phyloP scores from a whole-genome alignment of 129 eudicot species.

The Daucus carota region DNA sequence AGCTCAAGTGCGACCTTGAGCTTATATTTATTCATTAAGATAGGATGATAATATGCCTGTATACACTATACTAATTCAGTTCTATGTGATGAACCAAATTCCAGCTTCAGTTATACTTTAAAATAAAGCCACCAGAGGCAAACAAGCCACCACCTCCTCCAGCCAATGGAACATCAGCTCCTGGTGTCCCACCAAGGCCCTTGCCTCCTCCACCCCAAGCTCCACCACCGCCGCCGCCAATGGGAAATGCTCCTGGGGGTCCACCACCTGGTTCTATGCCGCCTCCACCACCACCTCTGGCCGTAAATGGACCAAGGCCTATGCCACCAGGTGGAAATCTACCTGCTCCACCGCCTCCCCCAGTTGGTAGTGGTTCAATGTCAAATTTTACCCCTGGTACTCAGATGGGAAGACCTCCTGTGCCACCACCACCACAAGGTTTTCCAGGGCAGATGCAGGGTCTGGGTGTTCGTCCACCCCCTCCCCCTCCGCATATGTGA shows the following conservation, averaged over 20 bases:
- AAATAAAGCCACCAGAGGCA: slow-evolving; percentile 78
- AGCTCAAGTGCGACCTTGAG: not conserved
- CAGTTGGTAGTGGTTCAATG: slow-evolving; percentile 63
- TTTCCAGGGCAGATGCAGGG: slow-evolving; percentile 73
- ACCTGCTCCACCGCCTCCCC: slow-evolving; percentile 90
- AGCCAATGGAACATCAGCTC: slow-evolving; percentile 62
- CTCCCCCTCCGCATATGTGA: slow-evolving; percentile 70
- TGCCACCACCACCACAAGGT: slow-evolving; percentile 88
- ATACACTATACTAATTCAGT: slow-evolving; percentile 5
- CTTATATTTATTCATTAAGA: not conserved
- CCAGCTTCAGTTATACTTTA: slow-evolving; percentile 90
- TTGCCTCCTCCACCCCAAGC: slow-evolving; percentile 59
- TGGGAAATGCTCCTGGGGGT: slow-evolving; percentile 53
- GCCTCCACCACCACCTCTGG: slow-evolving; percentile 62
- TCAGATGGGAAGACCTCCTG: slow-evolving; percentile 59
- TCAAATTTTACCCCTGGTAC: slow-evolving; percentile 67
- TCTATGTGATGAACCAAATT: slow-evolving; percentile 16
- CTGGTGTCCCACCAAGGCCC: slow-evolving; percentile 62
- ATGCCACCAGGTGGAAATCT: slow-evolving; percentile 85
- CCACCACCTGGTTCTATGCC: slow-evolving; percentile 61
- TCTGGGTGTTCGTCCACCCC: slow-evolving; percentile 51
- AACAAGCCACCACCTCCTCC: slow-evolving; percentile 60
- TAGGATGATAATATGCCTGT: not conserved
- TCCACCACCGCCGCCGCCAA: slow-evolving; percentile 65
- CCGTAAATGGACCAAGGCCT: slow-evolving; percentile 83